Evolutionary conservation across 2,329 filamentous ascomycete species (phyloP).

Genomic region (Fusarium cyanostomum): DNA sequence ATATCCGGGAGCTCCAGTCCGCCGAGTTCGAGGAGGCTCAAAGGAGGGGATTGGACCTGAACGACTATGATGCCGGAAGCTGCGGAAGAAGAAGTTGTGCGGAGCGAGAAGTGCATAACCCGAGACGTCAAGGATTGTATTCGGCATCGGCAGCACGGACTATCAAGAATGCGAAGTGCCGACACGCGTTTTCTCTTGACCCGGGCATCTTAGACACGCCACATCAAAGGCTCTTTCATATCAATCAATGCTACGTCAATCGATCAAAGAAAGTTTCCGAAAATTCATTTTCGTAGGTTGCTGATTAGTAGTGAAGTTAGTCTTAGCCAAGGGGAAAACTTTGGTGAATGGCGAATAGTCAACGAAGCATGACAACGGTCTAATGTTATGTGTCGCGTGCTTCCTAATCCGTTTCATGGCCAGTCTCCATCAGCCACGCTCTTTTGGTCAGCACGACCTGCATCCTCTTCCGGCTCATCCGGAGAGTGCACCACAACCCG

Average conservation of each 20-base stretch:
- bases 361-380: background rate
- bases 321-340: conserved; percentile 18
- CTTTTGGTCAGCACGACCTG: conserved; percentile 34
- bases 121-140: conserved; percentile 25
- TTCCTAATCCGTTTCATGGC: conserved; percentile 8
- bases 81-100: conserved; percentile 20
- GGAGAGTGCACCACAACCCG: conserved; percentile 26
- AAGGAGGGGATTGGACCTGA: conserved; percentile 8
- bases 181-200: conserved; percentile 1
- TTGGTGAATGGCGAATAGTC: background rate
- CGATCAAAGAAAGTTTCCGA: conserved; percentile 5
- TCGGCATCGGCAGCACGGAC: conserved; percentile 22
- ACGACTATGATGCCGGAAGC: conserved; percentile 27
- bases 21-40: background rate
- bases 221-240: conserved; percentile 16
- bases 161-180: conserved; percentile 26
- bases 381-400: conserved; percentile 32
- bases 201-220: background rate
- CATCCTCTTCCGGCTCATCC: conserved; percentile 35
- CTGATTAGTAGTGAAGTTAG: conserved; percentile 21
- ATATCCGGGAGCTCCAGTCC: background rate
- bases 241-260: conserved; percentile 6
- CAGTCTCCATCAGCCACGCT: conserved; percentile 34
- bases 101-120: conserved; percentile 8
- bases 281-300: background rate